Evolutionary conservation across 2,329 filamentous ascomycete species (phyloP).

Genomic region (Fusarium sp.): DNA sequence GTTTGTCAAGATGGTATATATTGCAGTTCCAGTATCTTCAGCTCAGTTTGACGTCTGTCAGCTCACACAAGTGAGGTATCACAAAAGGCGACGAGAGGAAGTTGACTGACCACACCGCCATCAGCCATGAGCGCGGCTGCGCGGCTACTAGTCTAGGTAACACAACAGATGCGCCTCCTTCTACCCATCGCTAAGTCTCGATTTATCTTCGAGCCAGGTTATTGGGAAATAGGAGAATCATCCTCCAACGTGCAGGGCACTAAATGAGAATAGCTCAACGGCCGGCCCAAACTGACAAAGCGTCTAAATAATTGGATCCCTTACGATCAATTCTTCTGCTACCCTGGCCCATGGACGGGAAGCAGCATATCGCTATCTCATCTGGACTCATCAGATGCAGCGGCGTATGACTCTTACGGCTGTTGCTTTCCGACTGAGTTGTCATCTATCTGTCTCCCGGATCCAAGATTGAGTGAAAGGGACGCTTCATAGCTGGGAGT

Average conservation of each 20-base stretch:
- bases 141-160: neutral
- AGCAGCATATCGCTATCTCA: neutral
- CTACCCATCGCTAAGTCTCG: accelerated
- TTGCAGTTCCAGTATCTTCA: no score
- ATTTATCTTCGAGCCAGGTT: neutral
- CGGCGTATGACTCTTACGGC: neutral
- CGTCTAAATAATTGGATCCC: no score
- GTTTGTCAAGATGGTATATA: no score
- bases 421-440: neutral
- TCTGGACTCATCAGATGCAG: accelerated
- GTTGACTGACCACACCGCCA: neutral
- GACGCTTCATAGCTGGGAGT: accelerated
- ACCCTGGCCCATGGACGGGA: neutral
- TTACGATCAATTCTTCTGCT: neutral
- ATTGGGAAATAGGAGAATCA: no score
- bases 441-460: no score
- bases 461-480: neutral
- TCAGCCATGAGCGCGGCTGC: neutral
- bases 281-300: no score
- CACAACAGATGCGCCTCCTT: neutral
- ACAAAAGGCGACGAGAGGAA: no score
- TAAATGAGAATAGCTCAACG: no score
- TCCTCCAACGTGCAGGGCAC: accelerated
- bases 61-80: no score
- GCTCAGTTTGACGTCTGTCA: no score